These are phyloP conservation scores for Chlorophyllum brunneum DNA, from an alignment of 768 basidiomycete genomes.

Conservation along the genomic window DNA sequence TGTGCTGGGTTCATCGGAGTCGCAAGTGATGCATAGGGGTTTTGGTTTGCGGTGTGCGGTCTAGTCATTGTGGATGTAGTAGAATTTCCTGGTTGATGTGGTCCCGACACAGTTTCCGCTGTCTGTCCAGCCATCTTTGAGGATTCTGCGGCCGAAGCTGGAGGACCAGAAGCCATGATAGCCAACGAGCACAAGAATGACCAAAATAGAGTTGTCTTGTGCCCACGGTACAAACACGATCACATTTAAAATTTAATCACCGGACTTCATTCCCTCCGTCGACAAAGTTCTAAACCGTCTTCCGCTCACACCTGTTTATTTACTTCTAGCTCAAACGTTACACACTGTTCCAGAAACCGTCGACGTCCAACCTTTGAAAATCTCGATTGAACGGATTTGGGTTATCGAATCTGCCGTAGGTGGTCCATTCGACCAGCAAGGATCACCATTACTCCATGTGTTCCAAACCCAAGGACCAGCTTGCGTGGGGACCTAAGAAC, in stretches of 20 bases:
- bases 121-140: neutral
- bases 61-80: neutral
- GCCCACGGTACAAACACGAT: neutral
- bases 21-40: slow-evolving; percentile 7
- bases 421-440: slow-evolving; percentile 32
- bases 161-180: neutral
- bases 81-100: neutral
- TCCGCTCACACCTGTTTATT: too few relatives aligned
- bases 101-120: neutral
- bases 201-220: too few relatives aligned
- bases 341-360: slow-evolving; percentile 20
- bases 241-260: neutral
- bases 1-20: neutral
- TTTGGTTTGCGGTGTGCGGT: neutral
- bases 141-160: neutral
- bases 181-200: too few relatives aligned
- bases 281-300: too few relatives aligned
- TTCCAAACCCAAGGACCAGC: slow-evolving; percentile 32
- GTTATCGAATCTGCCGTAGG: slow-evolving; percentile 30
- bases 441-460: slow-evolving; percentile 31
- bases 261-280: too few relatives aligned
- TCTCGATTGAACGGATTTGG: slow-evolving; percentile 31
- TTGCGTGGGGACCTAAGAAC: slow-evolving; percentile 24
- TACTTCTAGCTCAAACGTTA: too few relatives aligned
- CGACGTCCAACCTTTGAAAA: slow-evolving; percentile 29